Evolutionary conservation across 768 basidiomycete genomes (phyloP).

Genomic region (Coprinopsis cinerea): DNA sequence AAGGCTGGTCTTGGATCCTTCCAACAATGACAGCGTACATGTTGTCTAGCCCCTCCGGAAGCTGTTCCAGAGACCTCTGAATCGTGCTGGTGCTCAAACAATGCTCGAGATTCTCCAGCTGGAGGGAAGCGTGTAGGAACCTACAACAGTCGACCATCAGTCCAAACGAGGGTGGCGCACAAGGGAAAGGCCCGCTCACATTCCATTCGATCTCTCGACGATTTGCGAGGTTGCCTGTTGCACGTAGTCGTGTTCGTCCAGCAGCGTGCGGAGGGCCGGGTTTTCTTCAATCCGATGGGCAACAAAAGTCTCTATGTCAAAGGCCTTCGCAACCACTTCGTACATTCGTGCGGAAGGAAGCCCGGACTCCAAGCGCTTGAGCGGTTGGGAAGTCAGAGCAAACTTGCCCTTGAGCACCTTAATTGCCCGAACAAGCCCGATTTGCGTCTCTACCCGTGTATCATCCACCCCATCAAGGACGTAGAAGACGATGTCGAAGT

Average conservation of each 20-base stretch:
- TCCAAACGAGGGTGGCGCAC: neutral
- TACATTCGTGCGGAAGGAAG: neutral
- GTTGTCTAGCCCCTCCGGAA: neutral
- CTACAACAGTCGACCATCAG: neutral
- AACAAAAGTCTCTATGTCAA: neutral
- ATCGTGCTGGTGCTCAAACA: neutral
- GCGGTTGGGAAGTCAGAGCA: neutral
- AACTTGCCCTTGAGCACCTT: neutral
- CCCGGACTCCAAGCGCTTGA: neutral
- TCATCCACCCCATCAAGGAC: constrained; percentile 6
- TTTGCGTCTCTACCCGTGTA: neutral
- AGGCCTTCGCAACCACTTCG: neutral
- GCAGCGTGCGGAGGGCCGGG: neutral
- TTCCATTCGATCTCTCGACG: constrained; percentile 3
- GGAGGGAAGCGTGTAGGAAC: constrained; percentile 4
- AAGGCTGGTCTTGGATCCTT: neutral
- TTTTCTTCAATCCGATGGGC: neutral
- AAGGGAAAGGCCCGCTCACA: neutral
- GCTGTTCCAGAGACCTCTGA: neutral
- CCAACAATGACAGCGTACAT: neutral
- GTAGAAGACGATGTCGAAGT: neutral
- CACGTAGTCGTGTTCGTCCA: neutral
- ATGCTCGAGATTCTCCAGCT: neutral
- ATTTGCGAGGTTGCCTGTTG: neutral
- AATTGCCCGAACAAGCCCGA: neutral